These are phyloP conservation scores for Aspergillus nomiae DNA, from an alignment of 2,329 filamentous ascomycete genomes.

Conservation along the genomic window DNA sequence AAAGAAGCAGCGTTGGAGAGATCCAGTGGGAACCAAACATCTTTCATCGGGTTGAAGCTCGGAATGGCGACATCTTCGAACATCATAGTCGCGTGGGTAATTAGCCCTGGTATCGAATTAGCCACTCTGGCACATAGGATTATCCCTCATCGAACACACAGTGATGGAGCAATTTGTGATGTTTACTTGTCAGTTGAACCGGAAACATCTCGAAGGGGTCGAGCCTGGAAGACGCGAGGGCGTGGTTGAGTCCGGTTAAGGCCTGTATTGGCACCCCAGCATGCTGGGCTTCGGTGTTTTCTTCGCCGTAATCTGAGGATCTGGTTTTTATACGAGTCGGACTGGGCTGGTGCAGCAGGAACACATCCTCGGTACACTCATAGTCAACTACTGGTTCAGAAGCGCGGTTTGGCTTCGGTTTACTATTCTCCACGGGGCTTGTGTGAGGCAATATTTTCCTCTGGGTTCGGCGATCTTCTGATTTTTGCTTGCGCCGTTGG, in stretches of 20 bases:
- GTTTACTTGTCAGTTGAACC: slow-evolving; percentile 34
- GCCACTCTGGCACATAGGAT: neutral
- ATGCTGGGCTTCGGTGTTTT: neutral
- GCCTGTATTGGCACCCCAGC: slow-evolving; percentile 19
- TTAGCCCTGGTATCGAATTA: slow-evolving; percentile 27
- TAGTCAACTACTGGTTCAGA: neutral
- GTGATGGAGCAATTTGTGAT: slow-evolving; percentile 41
- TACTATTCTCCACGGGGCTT: neutral
- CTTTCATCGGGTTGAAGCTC: slow-evolving; percentile 42
- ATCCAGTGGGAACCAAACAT: slow-evolving; percentile 45
- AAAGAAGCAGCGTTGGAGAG: slow-evolving; percentile 46
- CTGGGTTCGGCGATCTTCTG: slow-evolving; percentile 2
- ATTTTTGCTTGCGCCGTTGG: slow-evolving; percentile 19
- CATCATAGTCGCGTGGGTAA: slow-evolving; percentile 35
- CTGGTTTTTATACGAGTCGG: neutral
- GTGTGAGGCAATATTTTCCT: neutral
- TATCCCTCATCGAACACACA: slow-evolving; percentile 26
- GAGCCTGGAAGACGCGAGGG: slow-evolving; percentile 28
- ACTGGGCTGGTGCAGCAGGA: neutral
- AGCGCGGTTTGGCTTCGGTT: neutral
- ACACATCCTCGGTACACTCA: neutral
- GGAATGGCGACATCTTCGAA: slow-evolving; percentile 29
- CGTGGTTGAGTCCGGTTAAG: slow-evolving; percentile 30
- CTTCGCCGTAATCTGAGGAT: neutral
- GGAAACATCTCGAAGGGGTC: slow-evolving; percentile 43